These are phyloP conservation scores for Eudorina sp. DNA, from an alignment of 139 green algal genomes.

Conservation along the genomic window DNA sequence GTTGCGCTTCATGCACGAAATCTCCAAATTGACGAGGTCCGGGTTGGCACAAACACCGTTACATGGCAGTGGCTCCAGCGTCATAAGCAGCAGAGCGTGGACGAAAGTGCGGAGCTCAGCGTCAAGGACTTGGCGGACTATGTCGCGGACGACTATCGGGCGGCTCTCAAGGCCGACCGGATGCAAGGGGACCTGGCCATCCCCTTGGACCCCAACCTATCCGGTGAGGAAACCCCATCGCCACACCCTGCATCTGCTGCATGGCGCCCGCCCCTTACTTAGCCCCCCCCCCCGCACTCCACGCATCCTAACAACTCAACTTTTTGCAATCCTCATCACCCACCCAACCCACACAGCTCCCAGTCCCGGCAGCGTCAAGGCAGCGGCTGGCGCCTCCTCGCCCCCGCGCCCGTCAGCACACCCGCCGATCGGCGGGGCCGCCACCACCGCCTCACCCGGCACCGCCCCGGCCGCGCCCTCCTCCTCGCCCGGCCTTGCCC, in stretches of 20 bases:
- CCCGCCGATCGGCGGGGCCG: slow-evolving; percentile 1
- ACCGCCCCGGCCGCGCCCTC: background rate
- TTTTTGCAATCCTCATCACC: background rate
- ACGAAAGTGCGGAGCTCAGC: background rate
- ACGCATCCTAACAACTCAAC: background rate
- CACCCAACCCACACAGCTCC: background rate
- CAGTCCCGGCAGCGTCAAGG: background rate
- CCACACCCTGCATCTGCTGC: too few species aligned
- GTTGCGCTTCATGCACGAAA: slow-evolving; percentile 33
- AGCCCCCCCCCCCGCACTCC: background rate
- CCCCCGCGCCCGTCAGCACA: background rate
- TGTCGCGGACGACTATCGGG: slow-evolving; percentile 35
- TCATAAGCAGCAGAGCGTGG: slow-evolving; percentile 26
- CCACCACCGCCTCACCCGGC: background rate
- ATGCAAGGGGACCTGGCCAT: slow-evolving; percentile 36
- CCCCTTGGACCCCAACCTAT: background rate
- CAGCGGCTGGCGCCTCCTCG: background rate
- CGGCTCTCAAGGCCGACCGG: slow-evolving; percentile 32
- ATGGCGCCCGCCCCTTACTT: too few species aligned
- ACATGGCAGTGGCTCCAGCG: background rate
- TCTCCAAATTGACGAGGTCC: slow-evolving; percentile 39
- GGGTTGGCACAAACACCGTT: slow-evolving; percentile 3
- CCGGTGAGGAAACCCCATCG: background rate
- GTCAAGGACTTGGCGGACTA: slow-evolving; percentile 39
- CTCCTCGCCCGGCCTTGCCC: background rate